Evolutionary conservation across 495 filamentous ascomycete genomes (phyloP).

Genomic region (Aspergillus indologenus): DNA sequence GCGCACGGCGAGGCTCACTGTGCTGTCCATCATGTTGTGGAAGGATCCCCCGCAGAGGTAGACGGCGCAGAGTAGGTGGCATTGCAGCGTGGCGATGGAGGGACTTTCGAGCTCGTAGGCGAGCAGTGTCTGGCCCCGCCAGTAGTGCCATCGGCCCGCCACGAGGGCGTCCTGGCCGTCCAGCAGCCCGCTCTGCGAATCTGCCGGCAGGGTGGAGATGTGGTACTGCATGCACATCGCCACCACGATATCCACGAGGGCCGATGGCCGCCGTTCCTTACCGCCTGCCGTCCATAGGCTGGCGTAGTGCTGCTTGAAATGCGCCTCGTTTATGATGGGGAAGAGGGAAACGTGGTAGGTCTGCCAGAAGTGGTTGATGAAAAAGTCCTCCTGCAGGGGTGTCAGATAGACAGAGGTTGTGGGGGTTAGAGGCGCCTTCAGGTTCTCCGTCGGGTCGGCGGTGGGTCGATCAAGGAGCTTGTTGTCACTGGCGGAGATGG

Average conservation of each 20-base stretch:
- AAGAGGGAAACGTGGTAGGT: conserved; percentile 35
- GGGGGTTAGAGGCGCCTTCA: background rate
- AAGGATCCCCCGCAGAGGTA: conserved; percentile 47
- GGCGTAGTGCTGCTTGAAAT: conserved; percentile 43
- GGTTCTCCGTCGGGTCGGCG: conserved; percentile 12
- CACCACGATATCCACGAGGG: conserved; percentile 50
- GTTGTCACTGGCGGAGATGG: conserved; percentile 11
- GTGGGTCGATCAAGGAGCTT: conserved; percentile 4
- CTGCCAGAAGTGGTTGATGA: conserved; percentile 48
- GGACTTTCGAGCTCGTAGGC: conserved; percentile 48
- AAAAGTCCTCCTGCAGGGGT: conserved; percentile 45
- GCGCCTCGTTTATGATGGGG: conserved; percentile 41
- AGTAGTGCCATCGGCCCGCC: conserved; percentile 41
- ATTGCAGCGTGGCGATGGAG: conserved; percentile 50
- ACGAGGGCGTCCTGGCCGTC: conserved; percentile 36
- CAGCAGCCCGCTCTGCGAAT: conserved; percentile 2
- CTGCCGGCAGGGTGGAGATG: background rate
- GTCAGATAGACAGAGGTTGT: conserved; percentile 13
- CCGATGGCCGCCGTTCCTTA: conserved; percentile 23
- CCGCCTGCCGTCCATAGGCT: conserved; percentile 39
- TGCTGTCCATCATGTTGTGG: conserved; percentile 47
- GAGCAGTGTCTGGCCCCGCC: conserved; percentile 45
- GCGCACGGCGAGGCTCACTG: conserved; percentile 39
- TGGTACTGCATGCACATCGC: conserved; percentile 48
- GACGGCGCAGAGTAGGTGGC: conserved; percentile 41